Base-by-base conservation (phyloP, 176 grass and related monocot species). In the Bonia amplexicaulis region DNA sequence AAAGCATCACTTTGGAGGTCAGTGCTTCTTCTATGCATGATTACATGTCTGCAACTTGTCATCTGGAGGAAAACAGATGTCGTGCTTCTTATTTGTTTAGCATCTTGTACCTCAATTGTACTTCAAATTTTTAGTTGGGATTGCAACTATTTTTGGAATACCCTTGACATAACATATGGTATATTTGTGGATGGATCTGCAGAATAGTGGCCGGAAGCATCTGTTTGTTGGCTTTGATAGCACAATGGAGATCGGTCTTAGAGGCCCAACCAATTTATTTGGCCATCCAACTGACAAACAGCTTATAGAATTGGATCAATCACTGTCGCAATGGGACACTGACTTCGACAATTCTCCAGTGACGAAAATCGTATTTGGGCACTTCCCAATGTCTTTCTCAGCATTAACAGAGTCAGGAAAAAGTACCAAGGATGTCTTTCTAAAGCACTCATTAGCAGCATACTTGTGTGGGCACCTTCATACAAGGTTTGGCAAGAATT, bases 381-480 rank as follows among this genome's bases (percentile, higher is more conserved):
- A 98, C 71, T 98, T 98, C 59, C 96, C 93, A 3, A 67, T 94
- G 68, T 95, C 96, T 74, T 98, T 98, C 85, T 92, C 96, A 68
- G 71, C 96, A 83, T 77, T 87, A 76, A 90, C 96, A 41, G 91
- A 98, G 84, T 87, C 91, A 72, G 89, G 93, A 65, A 94, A 85
- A 95, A 87, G 31, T 88, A 88, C 95, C 29, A 89, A 92, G 85
- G 91, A 95, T 83, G 81, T 95, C 48, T 95, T 98, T 82, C 76
- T 98, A 55, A 95, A 91, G 52, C 91, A 98, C 59, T 95, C 91
- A 47, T 87, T 98, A 77, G 89, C 96, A 19, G 88, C 85, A 80
- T 95, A 98, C 81, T 26, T 98, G 61, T 95, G 93, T 72, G 96
- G 96, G 27, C 96, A 98, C 93, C 89, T 98, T 66, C 96, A 98